A percentile compares a stretch with the other conserved stretches of the same genome.
phyloP scores from a whole-genome alignment of 2,329 filamentous ascomycete species.

The Curvularia sp. region DNA sequence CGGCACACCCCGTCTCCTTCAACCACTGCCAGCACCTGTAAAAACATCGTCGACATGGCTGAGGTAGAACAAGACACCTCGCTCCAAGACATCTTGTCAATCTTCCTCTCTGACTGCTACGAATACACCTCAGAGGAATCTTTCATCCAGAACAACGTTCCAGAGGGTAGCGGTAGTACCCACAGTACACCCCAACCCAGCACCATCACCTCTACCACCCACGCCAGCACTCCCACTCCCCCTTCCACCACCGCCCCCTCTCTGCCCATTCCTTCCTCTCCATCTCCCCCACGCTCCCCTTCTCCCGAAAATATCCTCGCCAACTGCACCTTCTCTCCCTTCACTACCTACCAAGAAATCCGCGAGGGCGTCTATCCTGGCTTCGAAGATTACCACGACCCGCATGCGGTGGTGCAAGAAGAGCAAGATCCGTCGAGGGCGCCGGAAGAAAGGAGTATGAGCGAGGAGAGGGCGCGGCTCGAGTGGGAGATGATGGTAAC shows the following conservation, averaged over 20 bases:
- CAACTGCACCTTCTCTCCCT: neutral
- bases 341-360: neutral
- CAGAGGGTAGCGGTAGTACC: too few species aligned
- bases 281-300: too few species aligned
- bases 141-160: neutral
- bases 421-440: neutral
- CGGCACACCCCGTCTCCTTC: neutral
- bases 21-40: neutral
- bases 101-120: neutral
- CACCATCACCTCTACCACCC: neutral
- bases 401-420: neutral
- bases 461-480: neutral
- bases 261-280: too few species aligned
- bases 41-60: neutral
- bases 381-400: neutral
- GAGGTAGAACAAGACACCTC: slow-evolving; percentile 1
- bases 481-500: neutral
- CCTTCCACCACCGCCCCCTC: neutral
- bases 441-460: neutral
- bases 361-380: neutral
- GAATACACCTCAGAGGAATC: too few species aligned
- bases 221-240: too few species aligned
- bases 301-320: too few species aligned
- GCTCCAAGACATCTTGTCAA: neutral
- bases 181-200: neutral